Evolutionary conservation across 768 basidiomycete genomes (phyloP).

Genomic region (Calocera viscosa): DNA sequence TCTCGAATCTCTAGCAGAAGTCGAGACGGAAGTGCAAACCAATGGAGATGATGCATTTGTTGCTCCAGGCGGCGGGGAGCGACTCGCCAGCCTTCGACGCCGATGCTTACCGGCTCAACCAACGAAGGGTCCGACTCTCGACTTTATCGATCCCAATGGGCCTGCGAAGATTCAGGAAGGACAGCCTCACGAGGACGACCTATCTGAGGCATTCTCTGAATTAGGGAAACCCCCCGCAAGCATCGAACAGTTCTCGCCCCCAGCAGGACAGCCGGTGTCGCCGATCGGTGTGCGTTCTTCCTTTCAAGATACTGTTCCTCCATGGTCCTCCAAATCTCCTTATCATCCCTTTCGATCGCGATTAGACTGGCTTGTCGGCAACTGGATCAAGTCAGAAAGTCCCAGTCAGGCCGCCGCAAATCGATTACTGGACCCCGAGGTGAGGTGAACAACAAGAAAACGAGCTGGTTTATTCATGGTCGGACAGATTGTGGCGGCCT

Average conservation of each 20-base stretch:
- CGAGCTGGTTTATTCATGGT: neutral
- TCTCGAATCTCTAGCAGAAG: too few species aligned
- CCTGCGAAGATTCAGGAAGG: neutral
- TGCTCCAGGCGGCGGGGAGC: too few species aligned
- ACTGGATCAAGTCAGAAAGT: neutral
- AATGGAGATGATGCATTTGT: too few species aligned
- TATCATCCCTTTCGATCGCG: neutral
- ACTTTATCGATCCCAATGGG: neutral
- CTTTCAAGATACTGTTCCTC: neutral
- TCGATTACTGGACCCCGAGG: neutral
- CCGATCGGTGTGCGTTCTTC: too few species aligned
- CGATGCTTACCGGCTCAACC: neutral
- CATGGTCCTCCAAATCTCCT: neutral
- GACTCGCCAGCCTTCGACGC: too few species aligned
- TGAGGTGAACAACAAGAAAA: neutral
- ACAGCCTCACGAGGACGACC: neutral
- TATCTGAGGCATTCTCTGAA: neutral
- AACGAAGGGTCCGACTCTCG: neutral
- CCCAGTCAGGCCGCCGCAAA: neutral
- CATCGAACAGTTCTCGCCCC: neutral
- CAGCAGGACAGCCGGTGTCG: neutral
- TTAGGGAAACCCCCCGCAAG: neutral
- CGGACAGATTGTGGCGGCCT: neutral
- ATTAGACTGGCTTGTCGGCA: neutral
- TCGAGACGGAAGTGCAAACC: too few species aligned